Conservation (phyloP, 495 filamentous ascomycete species). For the Penicillium samsonianum region DNA sequence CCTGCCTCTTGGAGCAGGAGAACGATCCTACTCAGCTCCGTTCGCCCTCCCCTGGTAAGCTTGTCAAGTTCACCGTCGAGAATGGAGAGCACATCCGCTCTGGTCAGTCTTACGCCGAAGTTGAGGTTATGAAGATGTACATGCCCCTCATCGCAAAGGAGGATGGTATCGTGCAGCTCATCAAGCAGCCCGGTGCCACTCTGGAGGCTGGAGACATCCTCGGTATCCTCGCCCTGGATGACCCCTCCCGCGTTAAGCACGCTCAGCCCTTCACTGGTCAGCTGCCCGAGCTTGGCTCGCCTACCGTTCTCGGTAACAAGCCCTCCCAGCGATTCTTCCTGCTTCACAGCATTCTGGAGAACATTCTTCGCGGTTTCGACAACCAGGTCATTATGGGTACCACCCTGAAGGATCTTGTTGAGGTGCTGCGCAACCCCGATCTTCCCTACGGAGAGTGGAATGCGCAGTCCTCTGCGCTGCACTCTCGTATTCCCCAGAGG, state of each 20-base stretch:
- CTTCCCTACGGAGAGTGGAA: conserved; percentile 97
- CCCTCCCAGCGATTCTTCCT: conserved; percentile 83
- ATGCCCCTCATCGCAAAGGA: conserved; percentile 98
- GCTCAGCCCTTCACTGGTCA: conserved; percentile 94
- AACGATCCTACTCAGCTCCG: conserved; percentile 98
- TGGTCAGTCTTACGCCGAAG: conserved; percentile 92
- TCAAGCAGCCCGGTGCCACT: conserved; percentile 98
- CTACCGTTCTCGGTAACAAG: conserved; percentile 86
- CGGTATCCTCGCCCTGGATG: conserved; percentile 94
- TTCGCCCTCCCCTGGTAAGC: conserved; percentile 92
- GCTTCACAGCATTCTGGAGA: conserved; percentile 73
- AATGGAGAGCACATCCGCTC: conserved; percentile 94
- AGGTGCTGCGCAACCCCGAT: conserved; percentile 84
- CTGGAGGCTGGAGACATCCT: conserved; percentile 97
- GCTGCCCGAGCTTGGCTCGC: conserved; percentile 82
- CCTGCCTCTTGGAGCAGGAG: conserved; percentile 96
- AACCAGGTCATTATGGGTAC: conserved; percentile 94
- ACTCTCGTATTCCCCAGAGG: conserved; percentile 93
- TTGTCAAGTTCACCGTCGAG: conserved; percentile 97
- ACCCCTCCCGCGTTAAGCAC: conserved; percentile 94
- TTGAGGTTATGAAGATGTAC: conserved; percentile 99
- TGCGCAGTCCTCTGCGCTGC: conserved; percentile 90
- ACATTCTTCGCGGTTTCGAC: conserved; percentile 92
- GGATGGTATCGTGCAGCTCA: conserved; percentile 94
- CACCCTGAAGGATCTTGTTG: conserved; percentile 84